Base-by-base conservation (phyloP, 1,284 basidiomycete species). In the Albatrellus sp. region DNA sequence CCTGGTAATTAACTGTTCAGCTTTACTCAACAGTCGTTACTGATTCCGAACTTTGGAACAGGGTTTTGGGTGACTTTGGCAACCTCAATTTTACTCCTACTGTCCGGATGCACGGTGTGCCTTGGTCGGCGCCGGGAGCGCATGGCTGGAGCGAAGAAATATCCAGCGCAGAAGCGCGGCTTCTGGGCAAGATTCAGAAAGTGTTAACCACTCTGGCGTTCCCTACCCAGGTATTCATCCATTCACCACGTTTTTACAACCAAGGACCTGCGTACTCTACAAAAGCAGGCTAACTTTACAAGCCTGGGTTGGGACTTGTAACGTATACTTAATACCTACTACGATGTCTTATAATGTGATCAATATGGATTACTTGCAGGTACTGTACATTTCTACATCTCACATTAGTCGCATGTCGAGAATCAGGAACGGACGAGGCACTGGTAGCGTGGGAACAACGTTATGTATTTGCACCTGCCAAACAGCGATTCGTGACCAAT, bases 31-130 rank as follows among this genome's bases (percentile, higher is more conserved):
- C 46, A 16, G 14, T 16, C 42, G 31, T 40, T n/a, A 45, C 34
- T 29, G 33, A 34, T 24, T 42, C 12, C 37, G 43, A 42, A 50
- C 43, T 29, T 24, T n/a, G 24, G 33, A 9, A 3, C 38, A 80
- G 82, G 72, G 8, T 81, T 86, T 60, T 87, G 83, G 83, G 60
- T 86, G 57, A 84, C 80, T 2, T 73, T 86, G 52, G 73, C 69
- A n/a, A 60, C 75, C 12, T 63, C 86, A 57, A 60, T 84, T 48
- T 68, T 84, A 2, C 70, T 80, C 16, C 60, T 75, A 38, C 55
- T 84, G 46, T 77, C 73, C 10, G 78, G 77, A 36, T 74, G 72
- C 66, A 78, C 77, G 1, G 76, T 83, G 28, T 82, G 75, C 65
- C 72, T 83, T 54, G 79, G 80, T 9, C 73, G 80, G 31, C 69